Conservation (phyloP, 768 basidiomycete genomes). For the Auriscalpium vulgare region DNA sequence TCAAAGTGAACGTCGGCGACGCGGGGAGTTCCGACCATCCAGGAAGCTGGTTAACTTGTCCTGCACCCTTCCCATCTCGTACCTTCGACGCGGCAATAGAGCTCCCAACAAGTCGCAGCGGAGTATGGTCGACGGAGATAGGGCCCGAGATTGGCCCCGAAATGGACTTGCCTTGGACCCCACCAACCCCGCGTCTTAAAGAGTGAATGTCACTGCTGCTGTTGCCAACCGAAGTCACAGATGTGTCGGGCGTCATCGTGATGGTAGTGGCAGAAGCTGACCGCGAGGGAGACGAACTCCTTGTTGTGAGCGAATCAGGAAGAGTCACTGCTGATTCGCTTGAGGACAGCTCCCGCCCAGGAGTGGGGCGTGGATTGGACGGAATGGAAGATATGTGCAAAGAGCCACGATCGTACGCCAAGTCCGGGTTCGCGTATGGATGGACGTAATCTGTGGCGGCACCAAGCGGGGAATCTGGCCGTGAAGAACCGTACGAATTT, state of each 20-base stretch:
- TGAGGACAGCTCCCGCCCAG: background rate
- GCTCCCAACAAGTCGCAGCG: background rate
- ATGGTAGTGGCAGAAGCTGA: conserved; percentile 18
- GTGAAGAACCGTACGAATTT: conserved; percentile 15
- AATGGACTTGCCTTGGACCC: conserved; percentile 12
- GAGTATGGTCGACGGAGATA: conserved; percentile 4
- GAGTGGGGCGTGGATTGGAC: conserved; percentile 20
- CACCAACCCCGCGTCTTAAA: conserved; percentile 6
- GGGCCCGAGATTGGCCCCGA: conserved; percentile 13
- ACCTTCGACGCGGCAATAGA: conserved; percentile 1
- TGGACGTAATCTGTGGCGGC: conserved; percentile 36
- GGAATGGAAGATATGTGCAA: conserved; percentile 24
- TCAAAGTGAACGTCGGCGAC: conserved; percentile 53
- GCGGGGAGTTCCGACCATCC: conserved; percentile 42
- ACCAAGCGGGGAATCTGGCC: conserved; percentile 11
- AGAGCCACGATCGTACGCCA: conserved; percentile 30
- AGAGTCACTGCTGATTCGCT: conserved; percentile 11
- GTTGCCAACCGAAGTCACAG: conserved; percentile 11
- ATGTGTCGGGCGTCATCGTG: conserved; percentile 17
- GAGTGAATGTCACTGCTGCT: conserved; percentile 4
- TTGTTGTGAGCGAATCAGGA: conserved; percentile 26
- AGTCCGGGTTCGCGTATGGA: conserved; percentile 78
- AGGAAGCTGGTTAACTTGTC: conserved; percentile 15
- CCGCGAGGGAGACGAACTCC: conserved; percentile 22
- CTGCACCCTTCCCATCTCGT: conserved; percentile 2